Base-by-base conservation (phyloP, 805 yeast genomes). In the Kuraishia piskuri region DNA sequence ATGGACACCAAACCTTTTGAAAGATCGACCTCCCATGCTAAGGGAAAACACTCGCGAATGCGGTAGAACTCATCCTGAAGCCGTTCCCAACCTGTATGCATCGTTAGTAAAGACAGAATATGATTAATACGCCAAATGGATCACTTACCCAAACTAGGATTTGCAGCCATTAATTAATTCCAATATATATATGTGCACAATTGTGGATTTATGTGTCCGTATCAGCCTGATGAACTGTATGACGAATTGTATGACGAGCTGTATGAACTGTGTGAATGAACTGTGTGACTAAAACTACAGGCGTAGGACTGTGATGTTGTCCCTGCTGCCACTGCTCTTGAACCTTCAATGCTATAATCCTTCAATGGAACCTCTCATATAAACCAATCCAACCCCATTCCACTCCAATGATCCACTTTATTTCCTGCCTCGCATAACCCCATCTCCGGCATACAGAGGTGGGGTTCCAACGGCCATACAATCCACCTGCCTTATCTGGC, bases 1-100 rank as follows among this genome's bases (percentile, higher is more conserved):
- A 80, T 65, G 4, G 77, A 70, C 4, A 83, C 79, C 12, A 67
- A 61, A 57, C 70, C 75, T 53, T 79, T 74, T 17, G 62, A 62
- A 5, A 79, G 50, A 24, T 73, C 67, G 10, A 73, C 57, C 19
- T 74, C 66, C 87, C 87, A 83, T 52, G 74, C 68, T 59, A 82
- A 63, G 1, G 70, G 75, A 61, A 79, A 84, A 53, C 87, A 83
- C 20, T 80, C 76, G 53, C 84, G 67, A 19, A 77, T 74, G 53
- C 86, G 72, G 59, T 89, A 90, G 64, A 79, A 88, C 9, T 81
- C 85, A 65, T 82, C 81, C 52, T 80, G 83, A 20, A 90, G 75
- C 57, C 84, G 77, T 65, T 90, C 96, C 97, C 97, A 90, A 48
- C 77, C 77, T 56, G 75, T 63, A 58, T 77, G 72, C 12, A 80